These are phyloP conservation scores for Datisca glomerata DNA, from an alignment of 306 rosid genomes.

Conservation along the genomic window DNA sequence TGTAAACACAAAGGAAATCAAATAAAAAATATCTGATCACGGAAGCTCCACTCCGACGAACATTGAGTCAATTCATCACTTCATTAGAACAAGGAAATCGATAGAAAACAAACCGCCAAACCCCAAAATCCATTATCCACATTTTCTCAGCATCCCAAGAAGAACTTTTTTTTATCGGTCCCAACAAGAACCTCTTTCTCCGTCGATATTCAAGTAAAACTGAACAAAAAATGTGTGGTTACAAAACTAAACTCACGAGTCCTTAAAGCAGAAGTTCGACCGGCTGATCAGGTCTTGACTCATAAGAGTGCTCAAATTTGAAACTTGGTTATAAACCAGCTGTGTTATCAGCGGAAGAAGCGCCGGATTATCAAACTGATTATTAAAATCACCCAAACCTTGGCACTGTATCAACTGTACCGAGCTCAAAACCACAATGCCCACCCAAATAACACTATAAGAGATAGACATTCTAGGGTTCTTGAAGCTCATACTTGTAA, in stretches of 20 bases:
- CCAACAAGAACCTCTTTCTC: no score
- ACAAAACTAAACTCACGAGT: constrained; percentile 47
- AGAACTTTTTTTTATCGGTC: no score
- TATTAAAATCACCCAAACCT: constrained; percentile 28
- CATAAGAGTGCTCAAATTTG: constrained; percentile 54
- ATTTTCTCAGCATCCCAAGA: not conserved
- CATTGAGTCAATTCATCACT: no score
- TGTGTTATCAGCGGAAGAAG: constrained; percentile 56
- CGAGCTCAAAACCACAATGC: constrained; percentile 29
- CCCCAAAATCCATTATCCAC: not conserved
- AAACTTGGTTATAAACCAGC: constrained; percentile 38
- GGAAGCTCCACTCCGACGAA: no score
- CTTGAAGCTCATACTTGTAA: constrained; percentile 17
- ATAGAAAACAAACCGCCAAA: no score
- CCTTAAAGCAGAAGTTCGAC: constrained; percentile 66
- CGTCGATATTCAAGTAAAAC: no score
- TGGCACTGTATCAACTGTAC: constrained; percentile 32
- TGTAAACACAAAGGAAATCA: no score
- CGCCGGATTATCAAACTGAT: constrained; percentile 45
- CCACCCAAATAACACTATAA: constrained; percentile 11
- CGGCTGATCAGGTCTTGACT: constrained; percentile 30
- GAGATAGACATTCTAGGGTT: constrained; percentile 8
- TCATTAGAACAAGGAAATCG: no score
- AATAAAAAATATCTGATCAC: no score
- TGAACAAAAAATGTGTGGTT: no score